Evolutionary conservation across 2,329 filamentous ascomycete genomes (phyloP).

Genomic region (Chaetothyriales sp.): DNA sequence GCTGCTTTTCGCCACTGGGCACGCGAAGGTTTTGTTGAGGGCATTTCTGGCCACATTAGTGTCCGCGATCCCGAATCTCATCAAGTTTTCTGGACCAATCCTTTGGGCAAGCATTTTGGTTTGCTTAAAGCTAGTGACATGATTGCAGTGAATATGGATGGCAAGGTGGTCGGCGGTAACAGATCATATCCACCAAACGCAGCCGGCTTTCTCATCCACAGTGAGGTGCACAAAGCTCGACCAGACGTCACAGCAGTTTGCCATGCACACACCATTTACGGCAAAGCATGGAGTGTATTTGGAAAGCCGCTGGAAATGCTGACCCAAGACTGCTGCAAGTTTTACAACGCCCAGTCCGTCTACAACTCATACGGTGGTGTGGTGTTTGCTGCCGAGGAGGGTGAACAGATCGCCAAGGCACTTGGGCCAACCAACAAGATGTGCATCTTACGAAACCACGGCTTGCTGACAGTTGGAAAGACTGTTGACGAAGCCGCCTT

Average conservation of each 20-base stretch:
- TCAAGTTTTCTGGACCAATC: constrained; percentile 57
- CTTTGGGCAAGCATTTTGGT: constrained; percentile 50
- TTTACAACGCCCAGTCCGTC: constrained; percentile 45
- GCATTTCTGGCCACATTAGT: constrained; percentile 55
- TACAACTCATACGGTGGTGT: constrained; percentile 53
- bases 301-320: constrained; percentile 55
- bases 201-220: constrained; percentile 58
- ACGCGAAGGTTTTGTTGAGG: constrained; percentile 52
- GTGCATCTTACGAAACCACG: constrained; percentile 57
- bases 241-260: constrained; percentile 53
- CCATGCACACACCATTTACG: constrained; percentile 53
- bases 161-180: constrained; percentile 53
- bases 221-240: constrained; percentile 52
- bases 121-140: constrained; percentile 52
- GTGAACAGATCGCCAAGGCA: constrained; percentile 47
- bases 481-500: constrained; percentile 66
- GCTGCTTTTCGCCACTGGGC: constrained; percentile 56
- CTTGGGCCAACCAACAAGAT: constrained; percentile 47
- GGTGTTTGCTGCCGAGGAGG: constrained; percentile 51
- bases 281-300: constrained; percentile 56
- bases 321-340: constrained; percentile 29
- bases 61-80: constrained; percentile 52
- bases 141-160: constrained; percentile 50
- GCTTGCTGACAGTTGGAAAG: constrained; percentile 53
- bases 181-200: constrained; percentile 47